These are phyloP conservation scores for Chenopodium suecicum DNA, from an alignment of 148 eudicot species.

Conservation along the genomic window DNA sequence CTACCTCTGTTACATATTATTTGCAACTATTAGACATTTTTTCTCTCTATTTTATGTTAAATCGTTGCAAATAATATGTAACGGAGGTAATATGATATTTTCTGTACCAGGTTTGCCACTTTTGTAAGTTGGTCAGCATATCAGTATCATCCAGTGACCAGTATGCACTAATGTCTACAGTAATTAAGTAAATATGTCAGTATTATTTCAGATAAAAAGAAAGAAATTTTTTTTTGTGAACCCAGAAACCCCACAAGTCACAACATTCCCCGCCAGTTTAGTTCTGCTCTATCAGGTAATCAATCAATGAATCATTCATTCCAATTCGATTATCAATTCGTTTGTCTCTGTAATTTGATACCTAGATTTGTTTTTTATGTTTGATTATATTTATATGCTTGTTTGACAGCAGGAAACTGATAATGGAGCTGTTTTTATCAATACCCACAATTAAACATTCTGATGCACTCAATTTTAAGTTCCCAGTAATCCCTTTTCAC, in stretches of 20 bases:
- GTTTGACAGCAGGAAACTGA: neutral
- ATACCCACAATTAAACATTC: constrained; percentile 16
- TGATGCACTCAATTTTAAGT: constrained; percentile 8
- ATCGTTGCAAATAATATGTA: no score
- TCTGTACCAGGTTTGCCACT: no score
- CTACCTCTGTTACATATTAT: no score
- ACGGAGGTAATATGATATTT: no score
- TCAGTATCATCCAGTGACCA: no score
- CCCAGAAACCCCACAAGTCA: neutral
- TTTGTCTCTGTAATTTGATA: neutral
- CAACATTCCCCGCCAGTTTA: neutral
- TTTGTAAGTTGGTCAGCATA: no score
- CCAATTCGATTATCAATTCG: neutral
- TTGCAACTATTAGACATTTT: no score
- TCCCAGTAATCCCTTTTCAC: constrained; percentile 20
- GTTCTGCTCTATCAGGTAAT: neutral
- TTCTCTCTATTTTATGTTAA: no score
- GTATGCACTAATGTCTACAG: no score
- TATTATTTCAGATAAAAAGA: neutral
- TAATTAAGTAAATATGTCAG: no score
- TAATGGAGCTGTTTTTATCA: constrained; percentile 34
- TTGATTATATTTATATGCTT: neutral
- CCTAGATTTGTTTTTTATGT: no score
- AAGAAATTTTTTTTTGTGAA: neutral
- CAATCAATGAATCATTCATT: neutral